Conservation (phyloP, 2,329 filamentous ascomycete genomes). For the Diplocarpon mali region DNA sequence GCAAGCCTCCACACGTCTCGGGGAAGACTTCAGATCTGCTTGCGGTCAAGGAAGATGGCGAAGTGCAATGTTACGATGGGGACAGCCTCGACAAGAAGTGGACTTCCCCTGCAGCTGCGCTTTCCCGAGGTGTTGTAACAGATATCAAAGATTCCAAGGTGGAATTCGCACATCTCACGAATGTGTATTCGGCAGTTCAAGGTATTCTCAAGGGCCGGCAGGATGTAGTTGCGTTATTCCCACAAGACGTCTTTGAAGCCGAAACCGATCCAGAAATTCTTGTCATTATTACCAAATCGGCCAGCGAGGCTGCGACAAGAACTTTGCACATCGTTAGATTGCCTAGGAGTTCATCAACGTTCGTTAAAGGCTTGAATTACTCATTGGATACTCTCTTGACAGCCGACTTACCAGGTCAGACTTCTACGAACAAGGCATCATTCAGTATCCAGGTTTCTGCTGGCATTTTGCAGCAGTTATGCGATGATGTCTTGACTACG, state of each 20-base stretch:
- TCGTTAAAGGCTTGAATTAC: conserved; percentile 13
- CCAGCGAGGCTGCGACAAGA: conserved; percentile 6
- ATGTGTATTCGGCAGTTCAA: conserved; percentile 25
- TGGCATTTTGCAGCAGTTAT: conserved; percentile 52
- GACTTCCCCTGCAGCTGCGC: conserved; percentile 31
- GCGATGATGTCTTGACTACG: conserved; percentile 41
- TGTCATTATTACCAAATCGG: conserved; percentile 31
- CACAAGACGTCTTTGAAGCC: conserved; percentile 35
- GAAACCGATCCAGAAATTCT: conserved; percentile 42
- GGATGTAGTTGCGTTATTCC: conserved; percentile 41
- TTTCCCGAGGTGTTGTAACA: conserved; percentile 25
- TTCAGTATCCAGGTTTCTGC: conserved; percentile 52
- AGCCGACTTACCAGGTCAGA: conserved; percentile 14
- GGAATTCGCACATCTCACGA: conserved; percentile 26
- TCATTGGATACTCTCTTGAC: conserved; percentile 25
- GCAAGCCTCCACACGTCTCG: conserved; percentile 5
- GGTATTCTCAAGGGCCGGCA: conserved; percentile 38
- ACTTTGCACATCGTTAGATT: conserved; percentile 25
- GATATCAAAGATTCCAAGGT: conserved; percentile 26
- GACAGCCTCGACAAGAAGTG: conserved; percentile 40
- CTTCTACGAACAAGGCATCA: conserved; percentile 5
- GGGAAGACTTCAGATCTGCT: conserved; percentile 33
- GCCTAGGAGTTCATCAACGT: conserved; percentile 17
- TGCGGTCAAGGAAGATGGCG: conserved; percentile 48
- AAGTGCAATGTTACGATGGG: conserved; percentile 48